Percentiles rank a stretch among this genome's conserved stretches.
These are phyloP conservation scores for Eucalyptus curtisii DNA, from an alignment of 345 rosid genomes.

Conservation along the genomic window DNA sequence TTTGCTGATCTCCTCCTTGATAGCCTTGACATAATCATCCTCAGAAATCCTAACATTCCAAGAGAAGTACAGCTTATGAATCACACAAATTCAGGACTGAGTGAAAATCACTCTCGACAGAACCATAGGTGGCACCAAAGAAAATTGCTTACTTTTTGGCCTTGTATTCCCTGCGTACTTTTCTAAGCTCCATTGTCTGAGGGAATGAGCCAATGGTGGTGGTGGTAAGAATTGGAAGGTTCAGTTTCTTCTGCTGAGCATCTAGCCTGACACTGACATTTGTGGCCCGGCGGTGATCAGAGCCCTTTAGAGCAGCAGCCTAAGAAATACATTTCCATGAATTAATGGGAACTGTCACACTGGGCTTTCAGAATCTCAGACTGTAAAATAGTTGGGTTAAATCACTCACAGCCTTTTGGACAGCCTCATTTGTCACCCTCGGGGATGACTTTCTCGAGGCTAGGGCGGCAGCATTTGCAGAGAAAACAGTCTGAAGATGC, in stretches of 20 bases:
- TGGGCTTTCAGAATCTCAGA: neutral
- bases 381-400: neutral
- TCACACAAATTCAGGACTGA: neutral
- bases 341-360: neutral
- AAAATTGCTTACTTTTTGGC: conserved; percentile 65
- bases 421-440: conserved; percentile 81
- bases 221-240: conserved; percentile 90
- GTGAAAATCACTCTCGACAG: neutral
- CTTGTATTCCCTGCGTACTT: conserved; percentile 93
- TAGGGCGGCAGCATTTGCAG: conserved; percentile 61
- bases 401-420: conserved; percentile 83
- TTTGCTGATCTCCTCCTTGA: conserved; percentile 78
- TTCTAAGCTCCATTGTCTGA: conserved; percentile 87
- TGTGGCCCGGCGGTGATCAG: conserved; percentile 84
- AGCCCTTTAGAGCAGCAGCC: conserved; percentile 94
- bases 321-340: neutral
- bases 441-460: conserved; percentile 91
- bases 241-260: conserved; percentile 90
- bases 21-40: conserved; percentile 68
- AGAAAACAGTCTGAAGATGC: conserved; percentile 44
- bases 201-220: conserved; percentile 97
- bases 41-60: conserved; percentile 55
- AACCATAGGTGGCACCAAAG: neutral
- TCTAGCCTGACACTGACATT: conserved; percentile 74
- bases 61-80: neutral